Evolutionary conservation across 192 early-diverging fungal species (phyloP).

Genomic region (Gryganskiella cystojenkinii): DNA sequence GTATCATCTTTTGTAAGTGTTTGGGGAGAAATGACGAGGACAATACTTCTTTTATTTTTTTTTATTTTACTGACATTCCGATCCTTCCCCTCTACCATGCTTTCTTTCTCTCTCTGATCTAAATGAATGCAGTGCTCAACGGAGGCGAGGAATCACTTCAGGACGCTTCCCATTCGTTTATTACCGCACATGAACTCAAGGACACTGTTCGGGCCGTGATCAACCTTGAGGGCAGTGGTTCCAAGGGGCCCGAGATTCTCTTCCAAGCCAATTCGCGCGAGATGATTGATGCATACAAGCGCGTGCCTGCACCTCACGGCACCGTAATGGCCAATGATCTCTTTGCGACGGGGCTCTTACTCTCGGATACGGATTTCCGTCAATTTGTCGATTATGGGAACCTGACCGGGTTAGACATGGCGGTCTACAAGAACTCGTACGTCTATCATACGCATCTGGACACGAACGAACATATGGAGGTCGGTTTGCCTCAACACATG

Average conservation of each 20-base stretch:
- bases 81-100: too few species aligned
- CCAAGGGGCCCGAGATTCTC: constrained; percentile 69
- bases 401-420: constrained; percentile 72
- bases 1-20: constrained; percentile 63
- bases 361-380: constrained; percentile 80
- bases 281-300: constrained; percentile 72
- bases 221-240: constrained; percentile 78
- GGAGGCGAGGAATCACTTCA: constrained; percentile 80
- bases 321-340: constrained; percentile 65
- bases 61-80: too few species aligned
- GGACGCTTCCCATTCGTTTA: constrained; percentile 77
- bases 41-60: too few species aligned
- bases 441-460: constrained; percentile 79
- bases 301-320: constrained; percentile 72
- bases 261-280: constrained; percentile 77
- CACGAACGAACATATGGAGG: constrained; percentile 59
- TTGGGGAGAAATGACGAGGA: too few species aligned
- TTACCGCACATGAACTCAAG: constrained; percentile 64
- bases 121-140: constrained; percentile 63
- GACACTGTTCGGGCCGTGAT: constrained; percentile 68
- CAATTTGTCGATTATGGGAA: constrained; percentile 79
- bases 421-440: constrained; percentile 72
- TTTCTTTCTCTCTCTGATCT: background rate
- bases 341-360: constrained; percentile 65
- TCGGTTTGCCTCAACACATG: constrained; percentile 74